phyloP scores from a whole-genome alignment of 1,284 basidiomycete species.

The Cerrena zonata region DNA sequence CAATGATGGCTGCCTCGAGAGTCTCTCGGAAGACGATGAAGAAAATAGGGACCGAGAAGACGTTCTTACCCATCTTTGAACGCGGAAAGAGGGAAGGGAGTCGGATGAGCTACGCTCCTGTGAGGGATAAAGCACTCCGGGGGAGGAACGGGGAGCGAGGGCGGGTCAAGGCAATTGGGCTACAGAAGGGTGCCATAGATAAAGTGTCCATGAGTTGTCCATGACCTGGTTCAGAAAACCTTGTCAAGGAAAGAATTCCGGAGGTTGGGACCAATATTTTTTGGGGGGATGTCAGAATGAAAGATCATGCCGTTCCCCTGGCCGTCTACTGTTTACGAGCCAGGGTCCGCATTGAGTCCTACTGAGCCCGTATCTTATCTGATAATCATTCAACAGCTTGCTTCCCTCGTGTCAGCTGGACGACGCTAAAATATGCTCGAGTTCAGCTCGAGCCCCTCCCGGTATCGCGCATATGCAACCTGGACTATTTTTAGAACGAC shows the following conservation, averaged over 20 bases:
- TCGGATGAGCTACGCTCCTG: constrained; percentile 9
- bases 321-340: too few relatives aligned
- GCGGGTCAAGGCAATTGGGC: constrained; percentile 8
- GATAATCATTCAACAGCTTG: constrained; percentile 9
- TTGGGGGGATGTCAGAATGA: constrained; percentile 2
- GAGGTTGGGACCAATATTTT: constrained; percentile 21
- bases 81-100: constrained; percentile 11
- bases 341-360: too few relatives aligned
- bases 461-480: too few relatives aligned
- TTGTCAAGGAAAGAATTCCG: constrained; percentile 1
- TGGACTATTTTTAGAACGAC: too few relatives aligned
- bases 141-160: constrained; percentile 14
- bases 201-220: constrained; percentile 4
- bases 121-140: too few relatives aligned
- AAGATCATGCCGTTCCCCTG: too few relatives aligned
- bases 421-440: background rate
- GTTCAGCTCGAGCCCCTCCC: background rate
- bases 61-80: constrained; percentile 47
- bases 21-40: constrained; percentile 89
- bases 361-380: constrained; percentile 15
- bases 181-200: constrained; percentile 6
- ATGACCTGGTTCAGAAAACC: background rate
- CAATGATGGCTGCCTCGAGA: constrained; percentile 82
- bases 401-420: background rate
- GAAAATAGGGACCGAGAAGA: constrained; percentile 79